Evolutionary conservation across 768 basidiomycete genomes (phyloP).

Genomic region (Dacryopinax primogenitus): DNA sequence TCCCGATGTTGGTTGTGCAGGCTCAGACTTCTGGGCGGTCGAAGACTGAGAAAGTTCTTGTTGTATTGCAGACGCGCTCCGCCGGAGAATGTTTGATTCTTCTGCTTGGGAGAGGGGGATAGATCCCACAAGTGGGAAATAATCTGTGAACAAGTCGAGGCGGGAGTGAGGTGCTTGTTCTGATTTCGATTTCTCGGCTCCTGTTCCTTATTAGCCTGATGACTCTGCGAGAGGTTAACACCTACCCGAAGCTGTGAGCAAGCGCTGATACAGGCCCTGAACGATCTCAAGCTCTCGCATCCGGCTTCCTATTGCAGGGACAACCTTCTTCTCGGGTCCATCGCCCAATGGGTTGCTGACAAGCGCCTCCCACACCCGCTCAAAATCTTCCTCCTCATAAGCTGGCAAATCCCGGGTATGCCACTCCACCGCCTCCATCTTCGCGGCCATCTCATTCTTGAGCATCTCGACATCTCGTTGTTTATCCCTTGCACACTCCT

Average conservation of each 20-base stretch:
- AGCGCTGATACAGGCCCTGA: not conserved
- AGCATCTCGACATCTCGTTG: not conserved
- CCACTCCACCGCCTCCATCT: not conserved
- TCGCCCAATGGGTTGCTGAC: not conserved
- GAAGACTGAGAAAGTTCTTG: no score
- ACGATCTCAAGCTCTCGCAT: not conserved
- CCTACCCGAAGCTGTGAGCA: not conserved
- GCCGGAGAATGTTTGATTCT: not conserved
- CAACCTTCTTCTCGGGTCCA: not conserved
- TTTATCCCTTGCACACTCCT: not conserved
- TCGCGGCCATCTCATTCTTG: not conserved
- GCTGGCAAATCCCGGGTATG: not conserved
- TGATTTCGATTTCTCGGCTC: not conserved
- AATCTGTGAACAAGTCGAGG: not conserved
- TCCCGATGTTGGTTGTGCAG: no score
- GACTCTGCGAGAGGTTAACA: not conserved
- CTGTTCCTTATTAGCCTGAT: not conserved
- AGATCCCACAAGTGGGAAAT: not conserved
- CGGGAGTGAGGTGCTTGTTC: not conserved
- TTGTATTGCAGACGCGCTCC: no score
- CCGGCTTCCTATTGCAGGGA: not conserved
- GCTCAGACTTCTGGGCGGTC: no score
- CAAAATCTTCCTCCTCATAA: not conserved
- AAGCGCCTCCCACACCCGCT: not conserved
- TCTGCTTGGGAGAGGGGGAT: not conserved